Conservation (phyloP, 2,329 filamentous ascomycete species). For the Claviceps sp. region DNA sequence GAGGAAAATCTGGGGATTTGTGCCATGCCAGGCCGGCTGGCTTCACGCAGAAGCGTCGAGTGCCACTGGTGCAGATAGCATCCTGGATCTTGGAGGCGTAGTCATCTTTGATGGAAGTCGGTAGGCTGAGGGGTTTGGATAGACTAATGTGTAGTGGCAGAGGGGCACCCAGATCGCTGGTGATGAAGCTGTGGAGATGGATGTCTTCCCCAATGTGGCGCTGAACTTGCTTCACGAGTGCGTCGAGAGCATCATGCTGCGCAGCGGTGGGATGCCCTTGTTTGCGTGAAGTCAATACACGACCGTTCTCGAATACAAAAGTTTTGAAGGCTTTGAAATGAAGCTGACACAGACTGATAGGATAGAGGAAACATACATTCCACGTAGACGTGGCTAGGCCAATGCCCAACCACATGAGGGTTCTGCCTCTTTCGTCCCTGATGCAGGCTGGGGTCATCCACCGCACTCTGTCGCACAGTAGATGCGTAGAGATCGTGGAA, state of each 20-base stretch:
- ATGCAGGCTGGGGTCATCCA: constrained; percentile 75
- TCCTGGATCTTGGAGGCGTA: constrained; percentile 48
- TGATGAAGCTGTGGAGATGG: constrained; percentile 55
- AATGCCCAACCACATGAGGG: constrained; percentile 78
- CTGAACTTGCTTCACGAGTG: constrained; percentile 26
- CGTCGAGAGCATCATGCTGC: constrained; percentile 33
- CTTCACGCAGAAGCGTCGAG: constrained; percentile 24
- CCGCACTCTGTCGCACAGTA: constrained; percentile 60
- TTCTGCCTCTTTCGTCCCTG: constrained; percentile 69
- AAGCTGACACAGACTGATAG: not conserved
- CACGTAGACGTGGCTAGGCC: constrained; percentile 85
- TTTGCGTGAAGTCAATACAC: not conserved
- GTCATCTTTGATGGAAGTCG: constrained; percentile 53
- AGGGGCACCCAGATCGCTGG: constrained; percentile 63
- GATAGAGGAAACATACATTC: constrained; percentile 60
- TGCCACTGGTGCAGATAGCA: constrained; percentile 20
- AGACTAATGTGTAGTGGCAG: constrained; percentile 83
- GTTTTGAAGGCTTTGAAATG: too few species aligned
- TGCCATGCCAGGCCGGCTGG: constrained; percentile 33
- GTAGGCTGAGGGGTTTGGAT: constrained; percentile 65
- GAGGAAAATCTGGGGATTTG: constrained; percentile 42
- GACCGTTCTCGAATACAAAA: too few species aligned
- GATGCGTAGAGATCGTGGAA: constrained; percentile 89
- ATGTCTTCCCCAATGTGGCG: constrained; percentile 17
- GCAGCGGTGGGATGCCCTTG: constrained; percentile 39